Evolutionary conservation across 139 green algal species (phyloP), one percentile per base, ranked within the genome.

Genomic region (Haematococcus lacustris): DNA sequence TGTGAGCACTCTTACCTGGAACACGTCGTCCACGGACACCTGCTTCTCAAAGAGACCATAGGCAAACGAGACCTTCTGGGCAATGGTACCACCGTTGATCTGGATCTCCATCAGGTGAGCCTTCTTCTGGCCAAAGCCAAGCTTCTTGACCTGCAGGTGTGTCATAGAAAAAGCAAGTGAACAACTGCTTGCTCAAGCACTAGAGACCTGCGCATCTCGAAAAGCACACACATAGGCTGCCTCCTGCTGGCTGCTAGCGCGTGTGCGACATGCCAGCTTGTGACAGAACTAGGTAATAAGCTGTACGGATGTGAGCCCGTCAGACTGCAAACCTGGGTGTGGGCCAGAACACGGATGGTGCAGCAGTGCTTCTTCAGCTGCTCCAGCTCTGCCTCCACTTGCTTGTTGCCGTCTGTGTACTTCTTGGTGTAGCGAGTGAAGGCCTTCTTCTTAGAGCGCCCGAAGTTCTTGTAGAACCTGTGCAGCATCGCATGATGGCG

Each of bases 401-500:
- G 70, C 83, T 95, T 95, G 82, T 92, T 93, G 77, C 90, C 95
- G 66, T 96, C 93, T 30, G 82, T 74, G 85, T 97, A 97, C 87
- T 98, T 97, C 88, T 96, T 96, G 38, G 86, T 87, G 78, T 98
- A 99, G 85, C 96, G 96, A 83, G 84, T 93, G 90, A 99, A 99
- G 26, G 94, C 95, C 88, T 97, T 98, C 88, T 97, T 97, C 96
- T 99, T 99, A 81, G 86, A 85, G 90, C 97, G 97, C 90, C 90
- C 95, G 87, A 89, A 98, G 91, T 98, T 98, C 93, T 98, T 98
- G 88, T 95, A 95, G 87, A 93, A 95, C 73, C 84, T 85, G 71
- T 3, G 53, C 21, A 64, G 53, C 53, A 30, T 23, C 21, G 17
- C 53, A 64, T 64, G 53, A 53, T 17, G 17, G 17, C 21, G 28